phyloP scores from a whole-genome alignment of 139 green algal species.

The Tetradesmus lagerheimii region DNA sequence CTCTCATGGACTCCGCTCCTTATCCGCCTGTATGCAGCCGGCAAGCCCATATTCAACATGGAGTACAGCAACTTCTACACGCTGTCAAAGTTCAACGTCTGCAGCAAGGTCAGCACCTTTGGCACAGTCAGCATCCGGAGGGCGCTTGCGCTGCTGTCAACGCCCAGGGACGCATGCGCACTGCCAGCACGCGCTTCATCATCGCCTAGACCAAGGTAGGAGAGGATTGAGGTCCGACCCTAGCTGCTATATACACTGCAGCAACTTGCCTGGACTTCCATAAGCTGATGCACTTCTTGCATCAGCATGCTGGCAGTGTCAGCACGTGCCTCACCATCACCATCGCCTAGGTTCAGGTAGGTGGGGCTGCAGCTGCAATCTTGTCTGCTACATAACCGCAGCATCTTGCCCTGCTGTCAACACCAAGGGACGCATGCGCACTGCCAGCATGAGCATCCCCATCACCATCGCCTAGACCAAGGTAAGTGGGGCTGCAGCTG shows the following conservation, averaged over 20 bases:
- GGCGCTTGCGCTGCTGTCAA: background rate
- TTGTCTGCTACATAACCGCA: no score
- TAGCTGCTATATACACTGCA: no score
- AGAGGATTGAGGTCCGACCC: no score
- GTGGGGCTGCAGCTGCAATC: no score
- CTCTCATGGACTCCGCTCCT: background rate
- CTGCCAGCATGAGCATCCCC: no score
- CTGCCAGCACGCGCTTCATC: no score
- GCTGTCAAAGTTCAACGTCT: background rate
- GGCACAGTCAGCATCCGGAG: background rate
- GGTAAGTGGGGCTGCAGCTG: no score
- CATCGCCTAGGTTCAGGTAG: background rate
- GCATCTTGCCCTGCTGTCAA: background rate
- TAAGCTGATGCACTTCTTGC: no score
- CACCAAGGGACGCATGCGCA: background rate
- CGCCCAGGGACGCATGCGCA: background rate
- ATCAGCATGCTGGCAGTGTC: background rate
- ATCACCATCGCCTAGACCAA: no score
- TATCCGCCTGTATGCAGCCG: background rate
- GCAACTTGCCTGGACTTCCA: no score
- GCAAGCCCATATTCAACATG: background rate
- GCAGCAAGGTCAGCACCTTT: background rate
- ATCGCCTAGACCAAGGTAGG: no score
- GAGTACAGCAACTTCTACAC: background rate
- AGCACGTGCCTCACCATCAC: background rate